phyloP scores from a whole-genome alignment of 768 basidiomycete species.

The Mycena epipterygia region DNA sequence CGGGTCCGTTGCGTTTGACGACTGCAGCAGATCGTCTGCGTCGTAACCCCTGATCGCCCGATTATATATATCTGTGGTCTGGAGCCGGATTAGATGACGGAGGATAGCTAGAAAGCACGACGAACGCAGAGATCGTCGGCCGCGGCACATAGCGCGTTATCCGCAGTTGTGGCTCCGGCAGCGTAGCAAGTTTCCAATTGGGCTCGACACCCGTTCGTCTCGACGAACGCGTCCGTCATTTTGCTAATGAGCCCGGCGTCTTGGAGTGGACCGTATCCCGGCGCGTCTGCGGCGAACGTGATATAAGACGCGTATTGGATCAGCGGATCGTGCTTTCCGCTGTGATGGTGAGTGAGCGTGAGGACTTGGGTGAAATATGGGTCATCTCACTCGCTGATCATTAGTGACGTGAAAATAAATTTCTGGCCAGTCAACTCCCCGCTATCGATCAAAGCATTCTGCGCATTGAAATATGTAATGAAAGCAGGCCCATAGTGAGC shows the following conservation, averaged over 20 bases:
- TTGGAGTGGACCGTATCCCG: constrained; percentile 62
- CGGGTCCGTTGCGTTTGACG: constrained; percentile 48
- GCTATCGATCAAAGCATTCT: constrained; percentile 54
- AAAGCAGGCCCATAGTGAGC: constrained; percentile 57
- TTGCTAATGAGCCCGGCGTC: constrained; percentile 46
- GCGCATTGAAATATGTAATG: constrained; percentile 60
- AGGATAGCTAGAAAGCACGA: neutral
- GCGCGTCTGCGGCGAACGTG: constrained; percentile 56
- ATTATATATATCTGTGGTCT: constrained; percentile 5
- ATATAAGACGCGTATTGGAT: constrained; percentile 59
- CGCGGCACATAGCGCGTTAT: constrained; percentile 50
- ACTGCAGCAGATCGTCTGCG: constrained; percentile 21
- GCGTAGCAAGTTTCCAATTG: constrained; percentile 56
- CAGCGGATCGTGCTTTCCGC: constrained; percentile 62
- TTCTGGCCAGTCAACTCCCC: constrained; percentile 51
- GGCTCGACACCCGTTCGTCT: constrained; percentile 50
- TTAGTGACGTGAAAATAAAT: constrained; percentile 55
- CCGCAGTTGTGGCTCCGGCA: constrained; percentile 47
- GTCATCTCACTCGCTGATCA: constrained; percentile 56
- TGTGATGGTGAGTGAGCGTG: constrained; percentile 30
- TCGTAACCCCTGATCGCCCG: constrained; percentile 13
- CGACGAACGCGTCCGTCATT: constrained; percentile 51
- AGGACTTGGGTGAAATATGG: neutral
- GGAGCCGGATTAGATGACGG: neutral
- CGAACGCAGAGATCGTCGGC: constrained; percentile 59